These are phyloP conservation scores for Acanthamoeba polyphaga DNA, from an alignment of 208 protist species.

Conservation along the genomic window DNA sequence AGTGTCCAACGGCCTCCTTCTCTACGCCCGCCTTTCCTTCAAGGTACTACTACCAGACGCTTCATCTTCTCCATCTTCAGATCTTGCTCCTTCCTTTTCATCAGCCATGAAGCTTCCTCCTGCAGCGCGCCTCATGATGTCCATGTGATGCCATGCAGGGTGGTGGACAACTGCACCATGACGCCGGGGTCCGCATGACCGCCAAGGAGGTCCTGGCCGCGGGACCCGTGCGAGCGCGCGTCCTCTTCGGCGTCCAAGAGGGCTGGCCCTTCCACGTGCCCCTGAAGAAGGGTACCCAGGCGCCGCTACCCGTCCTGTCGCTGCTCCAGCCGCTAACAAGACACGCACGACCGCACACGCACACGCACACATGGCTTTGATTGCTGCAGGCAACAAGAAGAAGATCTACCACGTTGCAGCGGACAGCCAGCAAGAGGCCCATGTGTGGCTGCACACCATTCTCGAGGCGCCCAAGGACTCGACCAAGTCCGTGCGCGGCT, in stretches of 20 bases:
- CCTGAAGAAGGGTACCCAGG: conserved; percentile 32
- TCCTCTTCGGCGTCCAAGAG: conserved; percentile 32
- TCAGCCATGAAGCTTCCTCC: background rate
- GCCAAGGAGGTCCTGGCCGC: conserved; percentile 35
- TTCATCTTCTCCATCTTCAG: background rate
- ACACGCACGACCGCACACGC: background rate
- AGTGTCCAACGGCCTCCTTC: background rate
- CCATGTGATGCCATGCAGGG: background rate
- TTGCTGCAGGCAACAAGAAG: background rate
- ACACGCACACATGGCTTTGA: background rate
- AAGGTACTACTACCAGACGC: background rate
- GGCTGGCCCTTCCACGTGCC: conserved; percentile 42
- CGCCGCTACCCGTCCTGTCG: background rate
- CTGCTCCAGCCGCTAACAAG: background rate
- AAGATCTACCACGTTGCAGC: conserved; percentile 44
- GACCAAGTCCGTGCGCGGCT: conserved; percentile 55
- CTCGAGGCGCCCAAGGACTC: conserved; percentile 57
- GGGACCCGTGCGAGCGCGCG: background rate
- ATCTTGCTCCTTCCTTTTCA: background rate
- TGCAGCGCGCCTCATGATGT: background rate
- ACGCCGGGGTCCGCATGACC: background rate
- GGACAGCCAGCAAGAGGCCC: conserved; percentile 46
- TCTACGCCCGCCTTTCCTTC: conserved; percentile 33
- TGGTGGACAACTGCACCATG: conserved; percentile 5
- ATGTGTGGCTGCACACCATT: conserved; percentile 59